Conservation (phyloP, 176 grass and related monocot genomes). For the Eremochloa ophiuroides region DNA sequence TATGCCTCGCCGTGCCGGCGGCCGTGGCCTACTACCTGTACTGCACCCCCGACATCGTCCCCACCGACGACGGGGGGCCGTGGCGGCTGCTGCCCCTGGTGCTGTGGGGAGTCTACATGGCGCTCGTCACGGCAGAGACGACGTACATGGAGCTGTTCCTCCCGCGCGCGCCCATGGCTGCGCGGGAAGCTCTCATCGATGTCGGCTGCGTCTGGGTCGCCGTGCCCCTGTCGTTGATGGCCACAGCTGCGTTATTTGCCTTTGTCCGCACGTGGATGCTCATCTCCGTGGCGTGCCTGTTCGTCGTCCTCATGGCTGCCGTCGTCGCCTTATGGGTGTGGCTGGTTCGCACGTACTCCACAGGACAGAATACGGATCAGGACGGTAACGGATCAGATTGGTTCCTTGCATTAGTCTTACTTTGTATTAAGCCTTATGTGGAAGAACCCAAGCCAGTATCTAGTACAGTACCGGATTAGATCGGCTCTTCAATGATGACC, state of each 20-base stretch:
- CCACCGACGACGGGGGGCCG: not conserved
- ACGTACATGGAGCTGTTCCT: not conserved
- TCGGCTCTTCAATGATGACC: too few relatives aligned
- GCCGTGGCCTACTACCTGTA: not conserved
- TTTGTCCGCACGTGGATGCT: not conserved
- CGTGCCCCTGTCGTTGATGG: accelerated
- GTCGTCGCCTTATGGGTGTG: not conserved
- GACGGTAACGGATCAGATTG: too few relatives aligned
- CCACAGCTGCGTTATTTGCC: not conserved
- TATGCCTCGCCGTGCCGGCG: not conserved
- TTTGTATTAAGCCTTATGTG: too few relatives aligned
- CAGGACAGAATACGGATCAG: too few relatives aligned
- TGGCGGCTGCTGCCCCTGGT: not conserved
- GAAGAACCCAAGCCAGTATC: too few relatives aligned
- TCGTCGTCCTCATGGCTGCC: not conserved
- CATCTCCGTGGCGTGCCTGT: not conserved
- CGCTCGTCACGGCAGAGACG: not conserved
- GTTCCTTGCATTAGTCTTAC: too few relatives aligned
- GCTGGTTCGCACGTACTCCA: not conserved
- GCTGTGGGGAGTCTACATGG: not conserved
- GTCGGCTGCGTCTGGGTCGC: not conserved
- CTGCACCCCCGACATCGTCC: too few relatives aligned
- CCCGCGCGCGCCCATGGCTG: not conserved
- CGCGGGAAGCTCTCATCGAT: not conserved
- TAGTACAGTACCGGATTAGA: too few relatives aligned